A percentile compares a stretch with the other conserved stretches of the same genome.
These are phyloP conservation scores for Sarcodon aspratus DNA, from an alignment of 768 basidiomycete genomes.

Conservation along the genomic window DNA sequence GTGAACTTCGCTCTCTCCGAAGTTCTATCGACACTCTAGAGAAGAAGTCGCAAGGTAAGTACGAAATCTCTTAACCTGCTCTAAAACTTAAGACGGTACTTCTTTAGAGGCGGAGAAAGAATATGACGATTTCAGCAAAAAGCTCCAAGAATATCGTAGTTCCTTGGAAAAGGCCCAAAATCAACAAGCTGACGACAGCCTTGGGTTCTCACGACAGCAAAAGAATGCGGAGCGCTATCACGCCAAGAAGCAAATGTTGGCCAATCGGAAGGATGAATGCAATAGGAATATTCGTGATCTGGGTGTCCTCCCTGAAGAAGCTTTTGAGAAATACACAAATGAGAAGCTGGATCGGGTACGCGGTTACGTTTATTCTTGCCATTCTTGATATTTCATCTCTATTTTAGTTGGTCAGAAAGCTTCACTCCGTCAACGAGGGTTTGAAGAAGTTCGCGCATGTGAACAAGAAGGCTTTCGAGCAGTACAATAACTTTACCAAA, in stretches of 20 bases:
- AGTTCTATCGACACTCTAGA: slow-evolving; percentile 53
- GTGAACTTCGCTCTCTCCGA: slow-evolving; percentile 62
- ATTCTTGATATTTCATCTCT: background rate
- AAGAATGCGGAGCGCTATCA: slow-evolving; percentile 94
- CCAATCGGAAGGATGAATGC: slow-evolving; percentile 83
- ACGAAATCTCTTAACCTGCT: background rate
- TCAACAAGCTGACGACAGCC: slow-evolving; percentile 79
- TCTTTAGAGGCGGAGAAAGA: slow-evolving; percentile 59
- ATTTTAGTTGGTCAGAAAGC: slow-evolving; percentile 75
- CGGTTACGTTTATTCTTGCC: slow-evolving; percentile 13
- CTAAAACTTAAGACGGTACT: background rate
- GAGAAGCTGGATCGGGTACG: slow-evolving; percentile 78
- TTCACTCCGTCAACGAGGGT: slow-evolving; percentile 87
- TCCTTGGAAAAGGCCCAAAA: slow-evolving; percentile 67
- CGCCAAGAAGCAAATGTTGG: slow-evolving; percentile 81
- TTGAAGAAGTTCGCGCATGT: slow-evolving; percentile 97
- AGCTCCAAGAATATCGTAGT: slow-evolving; percentile 55
- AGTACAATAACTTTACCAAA: slow-evolving; percentile 96
- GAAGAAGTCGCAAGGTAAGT: slow-evolving; percentile 48
- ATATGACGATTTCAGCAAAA: slow-evolving; percentile 44
- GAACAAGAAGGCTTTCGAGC: slow-evolving; percentile 99
- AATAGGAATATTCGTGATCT: slow-evolving; percentile 93
- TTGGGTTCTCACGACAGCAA: slow-evolving; percentile 81
- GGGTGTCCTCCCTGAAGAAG: slow-evolving; percentile 94
- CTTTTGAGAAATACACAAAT: slow-evolving; percentile 87